A percentile compares a stretch with the other conserved stretches of the same genome.
These are phyloP conservation scores for Aspergillus leporis DNA, from an alignment of 495 filamentous ascomycete genomes.

Conservation along the genomic window DNA sequence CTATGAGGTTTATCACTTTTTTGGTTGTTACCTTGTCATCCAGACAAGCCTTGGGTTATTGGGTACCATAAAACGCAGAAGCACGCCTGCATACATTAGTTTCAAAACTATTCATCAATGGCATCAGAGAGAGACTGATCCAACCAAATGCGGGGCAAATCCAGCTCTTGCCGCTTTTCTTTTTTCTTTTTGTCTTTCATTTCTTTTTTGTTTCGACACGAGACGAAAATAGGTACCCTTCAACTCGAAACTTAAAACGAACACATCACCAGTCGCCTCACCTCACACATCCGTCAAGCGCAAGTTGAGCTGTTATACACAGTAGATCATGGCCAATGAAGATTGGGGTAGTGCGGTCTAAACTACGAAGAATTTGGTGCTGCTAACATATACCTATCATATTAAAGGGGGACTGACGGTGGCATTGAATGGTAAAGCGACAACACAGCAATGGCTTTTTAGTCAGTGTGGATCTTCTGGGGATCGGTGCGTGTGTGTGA, in stretches of 20 bases:
- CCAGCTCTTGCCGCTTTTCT: background rate
- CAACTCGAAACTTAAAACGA: background rate
- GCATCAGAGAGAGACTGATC: slow-evolving; percentile 10
- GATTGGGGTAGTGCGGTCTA: background rate
- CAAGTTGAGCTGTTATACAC: background rate
- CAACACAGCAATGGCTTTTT: background rate
- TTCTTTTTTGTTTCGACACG: background rate
- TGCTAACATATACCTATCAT: slow-evolving; percentile 4
- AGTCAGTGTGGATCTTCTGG: background rate
- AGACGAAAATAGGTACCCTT: background rate
- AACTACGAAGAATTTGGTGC: background rate
- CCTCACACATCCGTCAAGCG: slow-evolving; percentile 12
- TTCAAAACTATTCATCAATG: slow-evolving; percentile 5
- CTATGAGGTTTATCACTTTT: background rate
- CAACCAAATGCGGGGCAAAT: slow-evolving; percentile 20
- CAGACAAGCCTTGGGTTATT: slow-evolving; percentile 18
- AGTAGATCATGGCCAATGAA: background rate
- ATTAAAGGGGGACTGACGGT: background rate
- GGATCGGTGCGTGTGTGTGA: background rate
- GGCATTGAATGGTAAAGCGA: background rate
- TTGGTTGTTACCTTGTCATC: background rate
- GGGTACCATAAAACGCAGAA: slow-evolving; percentile 19
- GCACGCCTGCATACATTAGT: slow-evolving; percentile 21
- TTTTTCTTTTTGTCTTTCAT: background rate
- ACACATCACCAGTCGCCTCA: slow-evolving; percentile 5